These are phyloP conservation scores for Phanerochaete carnosa DNA, from an alignment of 768 basidiomycete genomes.

Conservation along the genomic window DNA sequence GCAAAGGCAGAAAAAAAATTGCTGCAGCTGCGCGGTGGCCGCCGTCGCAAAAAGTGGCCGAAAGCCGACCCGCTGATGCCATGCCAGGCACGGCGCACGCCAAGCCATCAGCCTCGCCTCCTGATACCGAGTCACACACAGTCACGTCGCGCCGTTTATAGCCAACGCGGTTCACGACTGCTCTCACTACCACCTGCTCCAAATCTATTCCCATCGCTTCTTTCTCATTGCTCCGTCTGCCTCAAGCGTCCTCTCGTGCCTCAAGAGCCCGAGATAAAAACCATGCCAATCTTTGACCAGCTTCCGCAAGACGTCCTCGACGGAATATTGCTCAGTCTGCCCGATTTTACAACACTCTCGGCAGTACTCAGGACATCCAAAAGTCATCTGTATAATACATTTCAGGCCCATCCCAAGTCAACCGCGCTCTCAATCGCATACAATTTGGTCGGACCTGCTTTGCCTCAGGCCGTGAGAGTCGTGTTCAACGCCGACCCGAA, in stretches of 20 bases:
- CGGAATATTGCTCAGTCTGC: conserved; percentile 17
- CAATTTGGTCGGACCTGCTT: conserved; percentile 22
- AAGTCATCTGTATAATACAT: conserved; percentile 16
- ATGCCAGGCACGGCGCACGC: background rate
- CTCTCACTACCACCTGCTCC: background rate
- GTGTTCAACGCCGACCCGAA: background rate
- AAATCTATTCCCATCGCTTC: background rate
- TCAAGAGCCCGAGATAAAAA: conserved; percentile 6
- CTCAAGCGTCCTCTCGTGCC: background rate
- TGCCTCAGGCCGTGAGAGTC: conserved; percentile 18
- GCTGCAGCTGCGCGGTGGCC: background rate
- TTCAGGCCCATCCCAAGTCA: conserved; percentile 18
- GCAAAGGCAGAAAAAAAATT: background rate
- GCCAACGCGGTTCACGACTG: background rate
- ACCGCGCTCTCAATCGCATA: conserved; percentile 19
- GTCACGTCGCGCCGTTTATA: background rate
- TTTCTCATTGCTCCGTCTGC: background rate
- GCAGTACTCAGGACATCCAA: conserved; percentile 20
- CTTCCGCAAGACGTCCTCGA: conserved; percentile 21
- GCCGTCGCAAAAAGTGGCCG: background rate
- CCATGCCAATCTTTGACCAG: background rate
- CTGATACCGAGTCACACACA: background rate
- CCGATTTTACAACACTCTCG: conserved; percentile 21
- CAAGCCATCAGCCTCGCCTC: background rate
- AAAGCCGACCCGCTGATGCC: background rate